Percentiles rank a stretch among this genome's conserved stretches.
Conservation (phyloP, 176 grass and related monocot genomes). For the Dactylis glomerata region DNA sequence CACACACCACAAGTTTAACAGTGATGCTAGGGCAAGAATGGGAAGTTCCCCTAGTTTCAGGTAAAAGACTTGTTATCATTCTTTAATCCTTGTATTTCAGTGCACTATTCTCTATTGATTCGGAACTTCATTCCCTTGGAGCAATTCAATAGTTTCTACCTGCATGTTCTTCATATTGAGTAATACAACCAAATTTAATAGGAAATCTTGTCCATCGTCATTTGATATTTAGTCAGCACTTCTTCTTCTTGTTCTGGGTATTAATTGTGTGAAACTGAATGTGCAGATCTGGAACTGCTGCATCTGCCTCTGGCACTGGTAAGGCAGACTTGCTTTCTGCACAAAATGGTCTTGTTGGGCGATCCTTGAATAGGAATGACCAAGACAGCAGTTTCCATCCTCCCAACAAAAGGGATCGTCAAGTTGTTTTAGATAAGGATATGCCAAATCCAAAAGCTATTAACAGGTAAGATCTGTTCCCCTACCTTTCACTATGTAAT, state of each 20-base stretch:
- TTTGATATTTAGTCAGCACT: neutral
- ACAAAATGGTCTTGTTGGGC: slow-evolving; percentile 54
- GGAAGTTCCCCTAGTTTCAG: slow-evolving; percentile 60
- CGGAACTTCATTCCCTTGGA: slow-evolving; percentile 25
- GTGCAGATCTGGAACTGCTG: slow-evolving; percentile 57
- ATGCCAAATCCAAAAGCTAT: slow-evolving; percentile 45
- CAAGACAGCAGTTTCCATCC: slow-evolving; percentile 61
- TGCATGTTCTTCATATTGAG: slow-evolving; percentile 15
- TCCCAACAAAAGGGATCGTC: slow-evolving; percentile 64
- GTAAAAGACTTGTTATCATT: slow-evolving; percentile 35
- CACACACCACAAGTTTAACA: slow-evolving; percentile 59
- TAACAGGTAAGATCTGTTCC: slow-evolving; percentile 72
- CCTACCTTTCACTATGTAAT: slow-evolving; percentile 10
- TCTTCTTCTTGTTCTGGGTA: slow-evolving; percentile 21
- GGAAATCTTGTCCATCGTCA: neutral
- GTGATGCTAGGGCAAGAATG: slow-evolving; percentile 52
- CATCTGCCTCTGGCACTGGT: slow-evolving; percentile 33
- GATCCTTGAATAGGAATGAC: slow-evolving; percentile 58
- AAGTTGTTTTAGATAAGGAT: slow-evolving; percentile 58
- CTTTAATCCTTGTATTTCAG: slow-evolving; percentile 26
- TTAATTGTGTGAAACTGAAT: slow-evolving; percentile 33
- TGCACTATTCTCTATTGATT: slow-evolving; percentile 28
- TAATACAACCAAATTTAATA: slow-evolving; percentile 27
- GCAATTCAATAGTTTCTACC: slow-evolving; percentile 19
- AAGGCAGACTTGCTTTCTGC: slow-evolving; percentile 70